phyloP scores from a whole-genome alignment of 148 eudicot genomes.

The Mesembryanthemum crystallinum region DNA sequence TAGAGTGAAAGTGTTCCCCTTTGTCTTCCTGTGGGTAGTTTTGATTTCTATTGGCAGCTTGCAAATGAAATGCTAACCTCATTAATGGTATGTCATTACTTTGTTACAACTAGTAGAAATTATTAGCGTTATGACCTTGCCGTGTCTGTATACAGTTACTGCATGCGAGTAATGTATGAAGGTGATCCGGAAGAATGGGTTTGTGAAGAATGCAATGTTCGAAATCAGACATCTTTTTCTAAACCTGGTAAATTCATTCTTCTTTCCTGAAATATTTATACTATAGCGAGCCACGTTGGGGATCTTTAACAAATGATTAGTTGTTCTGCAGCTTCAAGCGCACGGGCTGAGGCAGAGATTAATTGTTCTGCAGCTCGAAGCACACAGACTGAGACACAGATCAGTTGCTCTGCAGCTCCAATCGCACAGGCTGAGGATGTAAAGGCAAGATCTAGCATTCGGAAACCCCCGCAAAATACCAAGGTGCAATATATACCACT shows the following conservation, averaged over 20 bases:
- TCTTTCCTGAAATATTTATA: neutral
- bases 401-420: constrained; percentile 18
- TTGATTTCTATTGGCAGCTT: neutral
- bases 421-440: constrained; percentile 12
- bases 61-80: neutral
- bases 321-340: constrained; percentile 17
- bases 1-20: neutral
- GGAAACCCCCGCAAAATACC: constrained; percentile 22
- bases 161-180: constrained; percentile 18
- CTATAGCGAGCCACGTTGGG: neutral
- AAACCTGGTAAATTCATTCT: constrained; percentile 13
- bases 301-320: neutral
- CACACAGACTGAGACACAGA: constrained; percentile 13
- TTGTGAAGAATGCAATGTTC: constrained; percentile 27
- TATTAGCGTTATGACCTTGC: neutral
- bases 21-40: neutral
- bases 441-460: constrained; percentile 4
- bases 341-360: too few relatives aligned
- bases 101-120: neutral
- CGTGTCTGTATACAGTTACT: constrained; percentile 23
- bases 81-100: neutral
- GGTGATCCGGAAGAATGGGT: constrained; percentile 23
- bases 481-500: constrained; percentile 22
- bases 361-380: constrained; percentile 23
- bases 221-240: constrained; percentile 6